Evolutionary conservation across 1,284 basidiomycete genomes (phyloP), one percentile per base, ranked within the genome.

Genomic region (Clitocybe nebularis): DNA sequence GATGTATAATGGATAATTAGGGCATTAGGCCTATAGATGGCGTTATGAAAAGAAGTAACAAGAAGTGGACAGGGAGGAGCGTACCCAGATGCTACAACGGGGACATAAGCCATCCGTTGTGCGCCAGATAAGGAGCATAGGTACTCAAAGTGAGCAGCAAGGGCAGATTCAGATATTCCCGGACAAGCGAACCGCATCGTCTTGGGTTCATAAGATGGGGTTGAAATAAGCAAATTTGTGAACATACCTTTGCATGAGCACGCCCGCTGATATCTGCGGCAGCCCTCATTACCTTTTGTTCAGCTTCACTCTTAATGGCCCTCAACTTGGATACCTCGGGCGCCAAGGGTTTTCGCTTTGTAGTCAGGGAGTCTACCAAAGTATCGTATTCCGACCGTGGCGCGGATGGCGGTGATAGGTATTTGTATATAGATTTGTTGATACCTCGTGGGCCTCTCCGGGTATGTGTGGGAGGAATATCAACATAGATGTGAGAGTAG

Each of bases 1-100:
- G 83, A 75, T 0, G 92, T 94, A 58, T 96, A 96, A 55, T 97
- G 93, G 48, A 97, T 93, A 24, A 91, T 84, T 1, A 94, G 71
- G 2, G 88, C 81, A 57, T 95, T 94, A 2, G 86, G 76, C 22
- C 89, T 91, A 26, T 17, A 13, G 7, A 8, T 32, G 17, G 21
- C 0, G 24, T 29, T 44, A 5, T 22, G 21, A n/a, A 22, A 4
- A 20, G 11, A n/a, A 10, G 17, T 19, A 22, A 43, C 4, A 29
- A 32, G n/a, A 25, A 5, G 26, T 17, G 16, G 14, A 25, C 19
- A 19, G 4, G 35, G 20, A n/a, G 26, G 16, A 3, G 57, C 77
- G 53, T 59, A 89, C 87, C 93, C 93, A 1, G 89, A 92, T 4
- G 92, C 93, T 23, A 95, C 89, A 3, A 97, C 93, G 11, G 94